Base-by-base conservation (phyloP, 2,329 filamentous ascomycete species). In the Scytalidium sp. region DNA sequence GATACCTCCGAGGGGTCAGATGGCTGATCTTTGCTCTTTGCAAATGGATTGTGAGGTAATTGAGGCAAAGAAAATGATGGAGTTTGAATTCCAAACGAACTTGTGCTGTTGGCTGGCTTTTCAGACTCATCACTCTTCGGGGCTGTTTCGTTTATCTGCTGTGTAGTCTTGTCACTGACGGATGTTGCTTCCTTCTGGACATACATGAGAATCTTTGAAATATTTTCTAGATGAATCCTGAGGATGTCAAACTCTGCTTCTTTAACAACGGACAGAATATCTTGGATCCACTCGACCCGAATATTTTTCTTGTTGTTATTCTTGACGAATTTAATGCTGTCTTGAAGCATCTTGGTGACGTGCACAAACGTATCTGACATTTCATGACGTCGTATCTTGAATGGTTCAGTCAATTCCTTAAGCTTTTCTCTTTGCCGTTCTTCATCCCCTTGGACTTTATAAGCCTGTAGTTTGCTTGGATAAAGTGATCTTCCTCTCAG, bases 401-500 rank as follows among this genome's bases (percentile, higher is more conserved):
- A 63, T 50, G 20, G 56, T 40, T 7, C 56, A 50, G 29, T 58
- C 42, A 23, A 59, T 49, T 47, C 56, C 52, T 32, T 60, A 41
- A 45, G 63, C 60, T 49, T 61, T 56, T 41, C 55, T 51, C 15
- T 53, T 27, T 43, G 58, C 55, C 27, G 32, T 19, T 39, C 46
- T 15, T 50, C 45, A 13, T 41, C 43, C 19, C 55, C 56, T 21
- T 54, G 43, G 10, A 52, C 51, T n/a, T 55, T 56, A 49, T 57
- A 66, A 7, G 61, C 63, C 19, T 54, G 54, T 19, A 60, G 61
- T 10, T 52, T 56, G n/a, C 58, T 61, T 19, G 65, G 65, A 45
- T 67, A 67, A 41, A 67, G 47, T 2, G 64, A 65, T 27, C 64
- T 52, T 13, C 65, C 65, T 13, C 60, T 54, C 15, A 67, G 59